Evolutionary conservation across 169 alveolate genomes (phyloP), one percentile per base, ranked within the genome.

Genomic region (Amoebophrya sp.): DNA sequence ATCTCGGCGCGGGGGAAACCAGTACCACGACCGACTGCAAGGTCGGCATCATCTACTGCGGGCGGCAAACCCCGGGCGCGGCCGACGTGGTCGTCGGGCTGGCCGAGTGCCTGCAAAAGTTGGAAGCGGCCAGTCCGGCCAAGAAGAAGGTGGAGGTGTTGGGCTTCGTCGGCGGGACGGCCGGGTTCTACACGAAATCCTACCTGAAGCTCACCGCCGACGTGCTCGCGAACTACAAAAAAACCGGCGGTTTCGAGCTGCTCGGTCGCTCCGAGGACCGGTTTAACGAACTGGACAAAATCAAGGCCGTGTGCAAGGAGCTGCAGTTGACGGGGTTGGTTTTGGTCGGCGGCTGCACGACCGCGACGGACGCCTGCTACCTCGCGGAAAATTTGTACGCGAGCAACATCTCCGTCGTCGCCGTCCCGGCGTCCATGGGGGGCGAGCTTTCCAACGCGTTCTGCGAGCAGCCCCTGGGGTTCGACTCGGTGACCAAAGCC

Each of bases 241-340:
- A 32, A 10, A 77, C 40, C 3, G 89, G 89, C 23, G 89, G 89
- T n/a, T n/a, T 77, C 39, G 89, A 77, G 18, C 89, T 77, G 23
- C 89, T 77, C 3, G 89, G 89, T 77, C 89, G 89, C 7, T 10
- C 39, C 18, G 40, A 77, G 23, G 89, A 77, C 39, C 23, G 35
- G 40, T 32, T 77, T 10, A 23, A 77, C 40, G 35, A 77, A 3
- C 14, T n/a, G 23, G 23, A 23, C 39, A n/a, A 14, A 32, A n/a
- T 77, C 23, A 23, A n/a, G 7, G 39, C 23, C 3, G 89, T 32
- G 32, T 14, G 39, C 3, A 77, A 92, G 93, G 92, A 92, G 90
- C 29, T 92, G 89, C 55, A 92, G 40, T 33, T 92, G 83, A 90
- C 89, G 54, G 93, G 93, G 39, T 29, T 92, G 55, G 93, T 92